Evolutionary conservation across 2,329 filamentous ascomycete species (phyloP), one percentile per base, ranked within the genome.

Genomic region (Pochonia chlamydosporia): DNA sequence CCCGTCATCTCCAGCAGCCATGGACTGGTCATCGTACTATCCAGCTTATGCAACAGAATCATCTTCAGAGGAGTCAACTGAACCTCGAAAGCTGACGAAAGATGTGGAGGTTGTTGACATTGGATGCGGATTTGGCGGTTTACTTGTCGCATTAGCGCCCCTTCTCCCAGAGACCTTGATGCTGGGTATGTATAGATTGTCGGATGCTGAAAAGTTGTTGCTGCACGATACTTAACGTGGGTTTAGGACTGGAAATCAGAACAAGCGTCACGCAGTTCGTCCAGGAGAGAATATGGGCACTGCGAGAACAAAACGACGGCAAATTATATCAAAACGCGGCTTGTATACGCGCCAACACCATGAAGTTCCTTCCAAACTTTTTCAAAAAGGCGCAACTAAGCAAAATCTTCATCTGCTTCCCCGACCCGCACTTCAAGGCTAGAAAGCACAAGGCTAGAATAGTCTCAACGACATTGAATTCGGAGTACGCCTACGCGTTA

Each of bases 281-380:
- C 4, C 82, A 89, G 64, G 87, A 95, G 56, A 85, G 90, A 60
- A 88, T 96, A 63, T 81, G 81, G 55, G 92, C 91, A 4, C 75
- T 97, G 16, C 83, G 93, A 4, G 71, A 74, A 11, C 84, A 91
- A 60, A 77, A 80, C 53, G 60, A 70, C 5, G 70, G 72, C 5
- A 66, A 69, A 43, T 66, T 72, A 40, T 97, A 89, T 65, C 85
- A 95, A 62, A 99, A 99, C 65, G 85, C 92, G 46, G 84, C 87
- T 28, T 95, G 89, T 62, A 74, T 99, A 41, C 85, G 93, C 52
- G 88, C 89, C 55, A 99, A 99, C 71, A 89, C 89, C 5, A 99
- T 99, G 93, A 99, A 99, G 66, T 99, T 97, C 67, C 74, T 99
- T n/a, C 92, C 95, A 52, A 97, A 99, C 63, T 96, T 96, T 75